Conservation (phyloP, 1,284 basidiomycete species). For the Somion occarium region DNA sequence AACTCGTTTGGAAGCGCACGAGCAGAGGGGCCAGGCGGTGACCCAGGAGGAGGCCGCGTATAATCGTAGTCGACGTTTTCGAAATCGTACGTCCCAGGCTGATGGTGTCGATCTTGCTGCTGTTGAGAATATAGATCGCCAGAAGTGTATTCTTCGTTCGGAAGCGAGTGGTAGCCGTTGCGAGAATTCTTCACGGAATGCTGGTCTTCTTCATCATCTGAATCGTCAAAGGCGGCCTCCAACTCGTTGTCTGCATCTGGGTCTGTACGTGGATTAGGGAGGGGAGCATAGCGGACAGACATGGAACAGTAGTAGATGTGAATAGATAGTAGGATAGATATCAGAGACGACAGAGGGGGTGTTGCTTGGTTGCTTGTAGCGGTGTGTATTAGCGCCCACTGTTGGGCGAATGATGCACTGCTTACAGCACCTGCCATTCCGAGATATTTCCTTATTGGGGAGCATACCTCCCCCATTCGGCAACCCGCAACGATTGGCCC, state of each 20-base stretch:
- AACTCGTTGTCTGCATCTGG: conserved; percentile 55
- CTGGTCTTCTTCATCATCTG: conserved; percentile 60
- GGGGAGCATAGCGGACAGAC: conserved; percentile 66
- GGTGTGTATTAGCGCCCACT: not conserved
- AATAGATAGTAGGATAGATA: conserved; percentile 6
- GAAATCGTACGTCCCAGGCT: conserved; percentile 70
- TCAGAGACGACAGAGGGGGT: conserved; percentile 1
- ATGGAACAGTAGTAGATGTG: conserved; percentile 28
- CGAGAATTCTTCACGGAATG: conserved; percentile 42
- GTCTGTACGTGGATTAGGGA: conserved; percentile 55
- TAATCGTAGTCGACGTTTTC: conserved; percentile 74
- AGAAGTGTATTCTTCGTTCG: conserved; percentile 48
- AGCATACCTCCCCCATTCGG: not conserved
- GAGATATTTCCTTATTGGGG: not conserved
- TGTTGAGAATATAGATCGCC: conserved; percentile 7
- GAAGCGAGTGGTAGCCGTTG: conserved; percentile 32
- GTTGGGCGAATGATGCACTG: not conserved
- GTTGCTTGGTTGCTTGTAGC: too few species aligned
- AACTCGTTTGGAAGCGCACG: conserved; percentile 62
- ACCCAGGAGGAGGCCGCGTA: conserved; percentile 76
- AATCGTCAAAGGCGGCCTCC: conserved; percentile 74
- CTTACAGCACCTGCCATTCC: not conserved
- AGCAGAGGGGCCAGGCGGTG: conserved; percentile 68
- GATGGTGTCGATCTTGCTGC: conserved; percentile 24
- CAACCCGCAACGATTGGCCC: not conserved